Evolutionary conservation across 1,139 yeast genomes (phyloP), one percentile per base, ranked within the genome.

Genomic region (Yamadazyma aaseri): DNA sequence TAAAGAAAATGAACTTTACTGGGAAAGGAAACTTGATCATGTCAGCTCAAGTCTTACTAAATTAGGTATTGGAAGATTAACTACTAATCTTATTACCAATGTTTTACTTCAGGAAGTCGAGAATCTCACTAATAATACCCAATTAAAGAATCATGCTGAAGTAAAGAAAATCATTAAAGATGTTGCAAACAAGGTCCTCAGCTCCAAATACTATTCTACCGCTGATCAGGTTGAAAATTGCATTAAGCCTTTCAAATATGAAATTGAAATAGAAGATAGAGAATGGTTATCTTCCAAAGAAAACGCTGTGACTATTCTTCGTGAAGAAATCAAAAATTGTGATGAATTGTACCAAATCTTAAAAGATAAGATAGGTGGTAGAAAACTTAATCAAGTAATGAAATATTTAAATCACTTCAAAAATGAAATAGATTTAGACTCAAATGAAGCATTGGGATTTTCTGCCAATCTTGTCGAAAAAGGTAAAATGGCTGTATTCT

Each of bases 141-240:
- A 86, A 42, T 71, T 94, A 53, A 72, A 79, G 42, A 81, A 80
- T 44, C 97, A 92, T 53, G 95, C 95, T 7, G 68, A 84, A 63
- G 95, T 96, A 1, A 79, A 79, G 45, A 76, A 79, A 26, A 81
- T 89, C 5, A 92, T 94, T 16, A 76, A 75, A 36, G 95, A 89
- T 29, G 95, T 97, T 1, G 95, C 96, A 0, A 74, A 78, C 26
- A 68, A 81, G 15, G 96, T 94, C 2, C 65, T 94, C 42, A 79
- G 81, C 42, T 66, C 85, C 24, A 79, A 92, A 44, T 92, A 77
- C 55, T 87, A 83, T 46, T 83, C 96, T 1, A 92, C 98, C 0
- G 95, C 98, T 0, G 98, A 94, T 56, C 98, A 94, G 56, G 98
- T 94, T 11, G 99, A 94, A 54, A 94, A 92, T 58, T 90, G 97